phyloP scores from a whole-genome alignment of 1,139 yeast genomes.

The Geotrichum bryndzae region DNA sequence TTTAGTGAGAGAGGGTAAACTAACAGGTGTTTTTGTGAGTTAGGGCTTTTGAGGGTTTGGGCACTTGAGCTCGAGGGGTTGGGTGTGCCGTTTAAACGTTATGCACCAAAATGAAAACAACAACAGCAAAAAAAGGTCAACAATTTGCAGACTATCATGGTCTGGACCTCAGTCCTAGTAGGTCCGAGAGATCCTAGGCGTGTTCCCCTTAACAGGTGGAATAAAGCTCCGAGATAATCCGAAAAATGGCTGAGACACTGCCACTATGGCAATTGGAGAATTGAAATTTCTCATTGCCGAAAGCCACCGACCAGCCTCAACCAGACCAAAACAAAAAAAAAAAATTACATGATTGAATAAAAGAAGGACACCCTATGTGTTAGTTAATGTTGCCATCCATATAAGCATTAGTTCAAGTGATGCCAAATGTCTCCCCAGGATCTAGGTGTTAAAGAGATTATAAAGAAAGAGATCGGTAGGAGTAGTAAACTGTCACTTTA shows the following conservation, averaged over 20 bases:
- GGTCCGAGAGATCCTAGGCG: not conserved
- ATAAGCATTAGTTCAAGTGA: not conserved
- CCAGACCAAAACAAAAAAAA: too few species aligned
- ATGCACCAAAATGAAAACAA: not conserved
- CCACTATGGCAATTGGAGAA: too few species aligned
- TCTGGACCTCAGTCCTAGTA: not conserved
- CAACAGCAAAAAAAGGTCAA: not conserved
- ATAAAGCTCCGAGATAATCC: not conserved
- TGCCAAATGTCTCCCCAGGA: not conserved
- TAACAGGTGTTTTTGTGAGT: not conserved
- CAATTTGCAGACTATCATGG: not conserved
- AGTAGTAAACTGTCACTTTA: not conserved
- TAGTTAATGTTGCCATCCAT: not conserved
- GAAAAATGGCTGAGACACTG: not conserved
- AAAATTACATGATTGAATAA: too few species aligned
- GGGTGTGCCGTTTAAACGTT: too few species aligned
- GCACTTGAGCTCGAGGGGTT: not conserved
- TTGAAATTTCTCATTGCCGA: too few species aligned
- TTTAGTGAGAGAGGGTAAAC: not conserved
- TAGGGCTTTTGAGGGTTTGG: not conserved
- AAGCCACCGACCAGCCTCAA: too few species aligned
- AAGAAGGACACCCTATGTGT: not conserved
- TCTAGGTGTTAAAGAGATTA: not conserved
- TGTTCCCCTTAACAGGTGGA: not conserved
- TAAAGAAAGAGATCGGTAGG: too few species aligned